Conservation (phyloP, 441 rosid species). For the Flueggea neowawraea region DNA sequence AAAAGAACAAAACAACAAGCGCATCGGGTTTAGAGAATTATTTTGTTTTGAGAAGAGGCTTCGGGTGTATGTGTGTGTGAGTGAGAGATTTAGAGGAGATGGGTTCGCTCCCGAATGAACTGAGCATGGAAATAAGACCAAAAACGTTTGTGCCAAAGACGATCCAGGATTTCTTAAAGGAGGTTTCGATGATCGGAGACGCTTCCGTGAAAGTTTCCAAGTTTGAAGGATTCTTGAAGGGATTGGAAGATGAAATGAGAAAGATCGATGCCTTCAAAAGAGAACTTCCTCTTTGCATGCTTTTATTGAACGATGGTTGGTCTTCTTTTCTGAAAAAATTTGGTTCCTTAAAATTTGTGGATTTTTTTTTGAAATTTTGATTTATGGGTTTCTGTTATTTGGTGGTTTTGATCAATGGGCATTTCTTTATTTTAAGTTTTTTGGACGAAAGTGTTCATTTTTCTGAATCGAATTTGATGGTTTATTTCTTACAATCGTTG, state of each 20-base stretch:
- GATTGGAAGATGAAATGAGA: constrained; percentile 74
- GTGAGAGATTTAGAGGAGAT: constrained; percentile 15
- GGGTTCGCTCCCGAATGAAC: constrained; percentile 59
- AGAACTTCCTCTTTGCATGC: constrained; percentile 87
- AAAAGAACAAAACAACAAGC: not conserved
- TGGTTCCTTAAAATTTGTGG: no score
- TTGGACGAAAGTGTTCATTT: not conserved
- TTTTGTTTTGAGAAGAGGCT: no score
- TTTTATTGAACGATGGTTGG: constrained; percentile 78
- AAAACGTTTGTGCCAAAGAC: constrained; percentile 44
- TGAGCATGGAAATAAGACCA: constrained; percentile 68
- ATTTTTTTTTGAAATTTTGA: not conserved
- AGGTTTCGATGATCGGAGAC: constrained; percentile 41
- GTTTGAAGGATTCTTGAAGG: constrained; percentile 45
- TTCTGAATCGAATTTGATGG: not conserved
- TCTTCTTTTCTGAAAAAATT: not conserved
- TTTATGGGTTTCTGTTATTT: not conserved
- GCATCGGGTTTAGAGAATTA: no score
- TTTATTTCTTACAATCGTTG: constrained; percentile 17
- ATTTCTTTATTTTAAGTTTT: not conserved
- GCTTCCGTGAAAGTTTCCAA: constrained; percentile 36
- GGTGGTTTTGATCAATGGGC: constrained; percentile 5
- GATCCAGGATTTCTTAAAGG: constrained; percentile 47
- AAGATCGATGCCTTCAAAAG: constrained; percentile 84
- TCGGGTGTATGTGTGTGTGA: no score